Base-by-base conservation (phyloP, 768 basidiomycete genomes). In the Tricholomella constricta region DNA sequence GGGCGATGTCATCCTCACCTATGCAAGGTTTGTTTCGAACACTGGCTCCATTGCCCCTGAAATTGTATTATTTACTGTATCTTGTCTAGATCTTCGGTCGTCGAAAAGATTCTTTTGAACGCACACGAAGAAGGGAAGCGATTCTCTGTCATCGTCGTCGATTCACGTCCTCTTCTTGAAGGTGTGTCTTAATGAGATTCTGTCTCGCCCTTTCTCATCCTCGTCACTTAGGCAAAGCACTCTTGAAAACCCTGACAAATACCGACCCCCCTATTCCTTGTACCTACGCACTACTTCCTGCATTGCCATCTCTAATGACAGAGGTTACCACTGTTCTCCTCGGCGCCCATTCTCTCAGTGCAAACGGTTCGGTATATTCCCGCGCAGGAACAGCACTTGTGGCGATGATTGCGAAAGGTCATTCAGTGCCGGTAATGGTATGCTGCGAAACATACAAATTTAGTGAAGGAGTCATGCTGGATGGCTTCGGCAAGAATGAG, bases 401-500 rank as follows among this genome's bases (percentile, higher is more conserved):
- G 6, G 92, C 95, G 1, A 96, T 98, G 95, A 86, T 98, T 79
- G 91, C 93, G 1, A 92, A 91, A 69, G 83, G 84, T 42, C 82
- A 88, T 62, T 86, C 85, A 20, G 89, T 98, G 0, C 96, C 97
- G 4, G 94, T 98, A 6, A 84, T 99, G 31, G 94, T 97, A 22
- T 98, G 94, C 58, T 97, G 95, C 62, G 97, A 98, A 72, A 99
- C 97, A 4, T 98, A 98, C 75, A 99, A 99, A 69, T 98, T 95
- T 63, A 90, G 91, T 15, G 96, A 98, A 61, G 84, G 85, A 29
- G 88, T 98, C 25, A 87, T 91, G 69, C 76, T 98, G 49, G 97
- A 99, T 68, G 89, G 89, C 17, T 94, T 99, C 61, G 93, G 90
- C 38, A 94, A 91, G 70, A 99, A 99, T 63, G 97, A 99, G 71